Conservation (phyloP, 176 grass and related monocot genomes). For the Sorghum bicolor region Sorghum_bicolor_NCBIv3 NC_012877.2:54878501-54879000, state of each 20-base stretch:
- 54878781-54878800: neutral
- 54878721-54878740: neutral
- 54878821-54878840: neutral
- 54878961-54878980: no score
- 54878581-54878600: neutral
- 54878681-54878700: neutral
- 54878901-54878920: slow-evolving; percentile 36
- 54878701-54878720: neutral
- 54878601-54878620: slow-evolving; percentile 9
- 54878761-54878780: neutral
- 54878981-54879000: no score
- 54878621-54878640: slow-evolving; percentile 2
- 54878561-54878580: neutral
- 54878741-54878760: neutral
- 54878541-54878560: slow-evolving; percentile 1
- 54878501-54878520: neutral
- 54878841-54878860: neutral
- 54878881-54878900: slow-evolving; percentile 22
- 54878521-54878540: no score
- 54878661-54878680: slow-evolving; percentile 7
- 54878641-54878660: neutral
- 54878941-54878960: neutral
- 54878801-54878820: slow-evolving; percentile 20
- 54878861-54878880: slow-evolving; percentile 1
- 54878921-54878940: neutral